Conservation (phyloP, 2,329 filamentous ascomycete genomes). For the Clonostachys rosea region DNA sequence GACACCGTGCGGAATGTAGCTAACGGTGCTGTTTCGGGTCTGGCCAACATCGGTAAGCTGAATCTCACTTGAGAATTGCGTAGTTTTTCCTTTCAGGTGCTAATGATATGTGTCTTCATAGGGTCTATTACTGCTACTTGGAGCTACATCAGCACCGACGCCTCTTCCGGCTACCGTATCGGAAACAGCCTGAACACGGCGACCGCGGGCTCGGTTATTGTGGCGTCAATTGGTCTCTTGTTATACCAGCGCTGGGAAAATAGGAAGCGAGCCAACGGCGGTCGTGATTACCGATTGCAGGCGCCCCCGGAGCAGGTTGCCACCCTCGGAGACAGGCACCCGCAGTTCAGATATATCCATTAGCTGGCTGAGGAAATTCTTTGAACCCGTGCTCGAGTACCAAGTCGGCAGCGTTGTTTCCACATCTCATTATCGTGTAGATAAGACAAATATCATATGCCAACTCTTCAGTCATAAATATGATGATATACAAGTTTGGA, state of each 20-base stretch:
- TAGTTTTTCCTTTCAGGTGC: neutral
- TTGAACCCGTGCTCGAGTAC: no score
- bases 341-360: conserved; percentile 15
- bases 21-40: conserved; percentile 14
- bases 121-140: conserved; percentile 18
- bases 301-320: conserved; percentile 9
- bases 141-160: conserved; percentile 19
- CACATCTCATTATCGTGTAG: no score
- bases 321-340: conserved; percentile 13
- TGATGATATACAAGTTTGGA: no score
- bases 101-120: neutral
- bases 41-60: conserved; percentile 15
- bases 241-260: conserved; percentile 15
- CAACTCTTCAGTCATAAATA: no score
- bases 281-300: conserved; percentile 13
- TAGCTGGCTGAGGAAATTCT: conserved; percentile 1
- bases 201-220: conserved; percentile 12
- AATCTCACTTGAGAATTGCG: no score
- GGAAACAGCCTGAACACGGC: conserved; percentile 16
- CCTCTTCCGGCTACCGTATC: conserved; percentile 14
- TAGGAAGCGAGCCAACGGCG: conserved; percentile 13
- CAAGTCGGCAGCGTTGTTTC: no score
- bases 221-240: conserved; percentile 11
- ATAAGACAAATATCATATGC: no score
- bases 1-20: conserved; percentile 17